Evolutionary conservation across 306 rosid genomes (phyloP).

Genomic region (Rubus idaeus): DNA sequence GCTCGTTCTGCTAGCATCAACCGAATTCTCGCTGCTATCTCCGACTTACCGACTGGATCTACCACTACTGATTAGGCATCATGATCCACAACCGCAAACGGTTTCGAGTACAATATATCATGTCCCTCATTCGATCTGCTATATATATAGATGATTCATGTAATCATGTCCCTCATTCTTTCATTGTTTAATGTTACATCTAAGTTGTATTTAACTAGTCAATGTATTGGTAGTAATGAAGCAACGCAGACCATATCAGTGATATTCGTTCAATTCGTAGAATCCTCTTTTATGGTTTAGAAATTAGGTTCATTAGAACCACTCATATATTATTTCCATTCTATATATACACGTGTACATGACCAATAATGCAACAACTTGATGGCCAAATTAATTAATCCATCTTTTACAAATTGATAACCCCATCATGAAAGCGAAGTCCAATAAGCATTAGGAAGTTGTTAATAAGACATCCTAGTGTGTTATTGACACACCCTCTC

Average conservation of each 20-base stretch:
- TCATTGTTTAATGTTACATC: too few relatives aligned
- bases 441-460: too few relatives aligned
- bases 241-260: neutral
- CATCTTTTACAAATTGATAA: neutral
- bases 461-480: too few relatives aligned
- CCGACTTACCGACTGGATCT: slow-evolving; percentile 12
- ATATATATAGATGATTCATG: neutral
- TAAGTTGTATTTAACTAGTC: too few relatives aligned
- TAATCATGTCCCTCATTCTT: neutral
- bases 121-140: neutral
- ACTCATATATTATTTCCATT: too few relatives aligned
- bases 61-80: neutral
- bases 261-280: too few relatives aligned
- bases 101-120: neutral
- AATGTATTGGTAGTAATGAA: neutral
- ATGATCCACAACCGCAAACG: neutral
- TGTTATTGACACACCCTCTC: too few relatives aligned
- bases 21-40: slow-evolving; percentile 22
- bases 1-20: slow-evolving; percentile 21
- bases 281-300: too few relatives aligned
- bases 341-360: too few relatives aligned
- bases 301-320: too few relatives aligned
- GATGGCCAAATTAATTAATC: neutral
- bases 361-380: neutral
- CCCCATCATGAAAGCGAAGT: neutral